These are phyloP conservation scores for Cryptococcus deneoformans DNA, from an alignment of 1,284 basidiomycete genomes.

Conservation along the genomic window DNA sequence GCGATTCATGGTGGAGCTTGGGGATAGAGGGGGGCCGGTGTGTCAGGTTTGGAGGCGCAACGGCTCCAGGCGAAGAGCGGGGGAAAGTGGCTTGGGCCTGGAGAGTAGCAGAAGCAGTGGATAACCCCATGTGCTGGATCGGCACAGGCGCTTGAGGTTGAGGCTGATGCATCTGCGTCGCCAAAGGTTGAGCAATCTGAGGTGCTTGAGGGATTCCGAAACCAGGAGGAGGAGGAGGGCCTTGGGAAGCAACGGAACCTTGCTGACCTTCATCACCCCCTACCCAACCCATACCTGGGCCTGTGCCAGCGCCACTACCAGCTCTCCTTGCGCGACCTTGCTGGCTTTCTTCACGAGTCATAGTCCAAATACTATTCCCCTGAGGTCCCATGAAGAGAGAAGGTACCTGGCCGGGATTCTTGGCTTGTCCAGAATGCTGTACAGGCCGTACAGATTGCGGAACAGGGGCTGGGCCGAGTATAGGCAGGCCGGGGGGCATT, in stretches of 20 bases:
- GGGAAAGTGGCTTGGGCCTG: conserved; percentile 39
- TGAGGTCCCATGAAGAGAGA: not conserved
- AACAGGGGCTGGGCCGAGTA: too few species aligned
- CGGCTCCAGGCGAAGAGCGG: conserved; percentile 39
- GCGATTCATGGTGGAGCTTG: too few species aligned
- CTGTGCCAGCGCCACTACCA: conserved; percentile 5
- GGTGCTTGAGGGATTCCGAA: not conserved
- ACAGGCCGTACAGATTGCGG: too few species aligned
- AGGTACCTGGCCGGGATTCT: not conserved
- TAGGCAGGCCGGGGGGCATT: too few species aligned
- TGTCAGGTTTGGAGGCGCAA: too few species aligned
- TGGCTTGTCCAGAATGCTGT: not conserved
- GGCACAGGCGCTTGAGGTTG: not conserved
- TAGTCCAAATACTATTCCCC: conserved; percentile 27
- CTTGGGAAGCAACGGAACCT: not conserved
- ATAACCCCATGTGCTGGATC: not conserved
- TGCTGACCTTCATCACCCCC: not conserved
- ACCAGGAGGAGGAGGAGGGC: not conserved
- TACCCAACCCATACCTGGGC: not conserved
- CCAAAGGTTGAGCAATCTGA: not conserved
- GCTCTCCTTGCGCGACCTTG: conserved; percentile 17
- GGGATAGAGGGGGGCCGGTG: too few species aligned
- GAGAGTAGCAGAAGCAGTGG: not conserved
- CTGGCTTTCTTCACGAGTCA: conserved; percentile 33
- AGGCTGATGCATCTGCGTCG: not conserved